Evolutionary conservation across 1,284 basidiomycete species (phyloP).

Genomic region (Omphalotus olearius): DNA sequence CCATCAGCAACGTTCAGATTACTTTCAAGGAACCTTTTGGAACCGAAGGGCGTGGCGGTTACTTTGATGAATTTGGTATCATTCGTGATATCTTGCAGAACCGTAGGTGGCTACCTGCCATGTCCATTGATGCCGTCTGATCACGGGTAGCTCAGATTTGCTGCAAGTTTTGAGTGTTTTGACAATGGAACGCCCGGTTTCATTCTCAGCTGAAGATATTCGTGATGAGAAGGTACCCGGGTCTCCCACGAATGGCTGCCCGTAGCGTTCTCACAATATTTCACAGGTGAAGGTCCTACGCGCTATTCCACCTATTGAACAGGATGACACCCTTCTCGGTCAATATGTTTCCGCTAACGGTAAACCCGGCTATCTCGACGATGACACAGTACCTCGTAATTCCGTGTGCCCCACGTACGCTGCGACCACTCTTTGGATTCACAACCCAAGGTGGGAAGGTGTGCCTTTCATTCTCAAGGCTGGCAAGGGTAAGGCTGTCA

Average conservation of each 20-base stretch:
- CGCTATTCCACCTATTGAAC: conserved; percentile 78
- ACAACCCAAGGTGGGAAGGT: conserved; percentile 96
- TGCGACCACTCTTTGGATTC: conserved; percentile 82
- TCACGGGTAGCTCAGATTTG: conserved; percentile 55
- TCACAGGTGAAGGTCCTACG: conserved; percentile 89
- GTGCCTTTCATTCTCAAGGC: conserved; percentile 97
- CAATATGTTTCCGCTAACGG: conserved; percentile 87
- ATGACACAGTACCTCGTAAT: conserved; percentile 88
- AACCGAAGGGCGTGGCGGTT: conserved; percentile 94
- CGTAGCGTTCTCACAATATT: conserved; percentile 15
- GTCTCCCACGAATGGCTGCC: conserved; percentile 16
- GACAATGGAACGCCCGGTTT: conserved; percentile 97
- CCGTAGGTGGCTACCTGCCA: conserved; percentile 56
- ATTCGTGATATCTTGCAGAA: conserved; percentile 96
- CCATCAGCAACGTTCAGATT: conserved; percentile 93
- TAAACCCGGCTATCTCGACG: conserved; percentile 96
- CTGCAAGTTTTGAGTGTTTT: conserved; percentile 89
- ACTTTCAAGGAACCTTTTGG: conserved; percentile 99
- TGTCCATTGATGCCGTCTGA: background rate
- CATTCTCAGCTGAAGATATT: conserved; percentile 93
- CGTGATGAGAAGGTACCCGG: conserved; percentile 87
- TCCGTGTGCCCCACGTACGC: conserved; percentile 93
- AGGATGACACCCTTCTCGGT: conserved; percentile 80
- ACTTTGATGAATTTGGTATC: conserved; percentile 98
- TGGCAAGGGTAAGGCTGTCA: conserved; percentile 72